Base-by-base conservation (phyloP, 1,284 basidiomycete species). In the Albatrellus sp. region DNA sequence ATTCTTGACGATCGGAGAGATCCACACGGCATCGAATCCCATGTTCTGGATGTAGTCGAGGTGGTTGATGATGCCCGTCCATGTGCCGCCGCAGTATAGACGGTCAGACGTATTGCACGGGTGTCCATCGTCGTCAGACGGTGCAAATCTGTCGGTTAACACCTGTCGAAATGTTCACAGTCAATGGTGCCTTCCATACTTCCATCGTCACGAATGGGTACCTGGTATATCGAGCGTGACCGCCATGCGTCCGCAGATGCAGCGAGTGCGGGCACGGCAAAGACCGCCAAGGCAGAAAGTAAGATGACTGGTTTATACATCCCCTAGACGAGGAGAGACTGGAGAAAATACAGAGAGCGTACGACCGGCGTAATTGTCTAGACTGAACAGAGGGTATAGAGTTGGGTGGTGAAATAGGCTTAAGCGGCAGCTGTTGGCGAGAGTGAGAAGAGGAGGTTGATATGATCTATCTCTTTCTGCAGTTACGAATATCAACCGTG, bases 41-140 rank as follows among this genome's bases (percentile, higher is more conserved):
- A 81, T 80, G 52, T 73, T 65, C 55, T 87, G 77, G 48, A 89
- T 78, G 60, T 89, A 89, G 60, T 88, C 83, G 37, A 90, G 67
- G 58, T 86, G 84, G 50, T 77, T 69, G 44, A 70, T 74, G 55
- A 87, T 80, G 13, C 78, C 79, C 31, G 76, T 76, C 83, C 84
- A 89, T 9, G 77, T 86, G 3, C 87, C 85, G 29, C 85, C 85
- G 52, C 86, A 89, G 67, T 73, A 82, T 5, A 64, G 69, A 49
- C 68, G 69, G 14, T 62, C 55, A 40, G 57, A 58, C 6, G 69
- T 61, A 50, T 74, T 62, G 55, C 80, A 83, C 14, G 68, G 65
- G 20, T 64, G 63, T 40, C 70, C 64, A 1, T 68, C 58, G 35
- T 67, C 69, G 1, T 69, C 61, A 5, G 71, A 54, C 50, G 72